Base-by-base conservation (phyloP, 345 rosid species). In the Clausena lansium region DNA sequence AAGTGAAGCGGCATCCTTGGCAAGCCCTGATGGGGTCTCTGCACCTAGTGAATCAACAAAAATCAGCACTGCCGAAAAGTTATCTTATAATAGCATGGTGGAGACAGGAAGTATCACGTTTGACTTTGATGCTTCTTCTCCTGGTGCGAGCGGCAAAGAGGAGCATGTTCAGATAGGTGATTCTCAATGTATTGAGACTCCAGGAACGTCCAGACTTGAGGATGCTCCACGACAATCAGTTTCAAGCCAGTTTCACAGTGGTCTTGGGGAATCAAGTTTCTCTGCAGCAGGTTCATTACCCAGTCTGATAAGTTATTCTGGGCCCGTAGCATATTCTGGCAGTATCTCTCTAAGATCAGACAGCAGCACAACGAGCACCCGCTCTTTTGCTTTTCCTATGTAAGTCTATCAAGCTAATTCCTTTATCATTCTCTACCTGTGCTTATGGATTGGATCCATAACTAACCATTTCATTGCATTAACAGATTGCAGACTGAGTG, bases 301-400 rank as follows among this genome's bases (percentile, higher is more conserved):
- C 27, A 89, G 94, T 45, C 87, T 85, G 45, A 88, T 88, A 81
- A 89, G 84, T 41, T 89, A 89, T 81, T 87, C 98, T 2, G 98
- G 94, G 35, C 89, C 87, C 1, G 85, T 91, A 52, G 82, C 93
- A 52, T 83, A 80, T 80, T 88, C 98, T 22, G 98, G 99, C 59
- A 92, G 90, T 74, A 84, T 93, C 70, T 96, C 98, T 19, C 88
- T 83, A 71, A 83, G 98, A 81, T 96, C 98, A 0, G 97, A 96
- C 72, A 91, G 97, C 90, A 96, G 99, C 88, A 88, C 97, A 17
- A 88, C 98, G 1, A 96, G 98, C 83, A 88, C 91, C 71, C 90
- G 95, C 76, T 96, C 99, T 36, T 96, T 96, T 20, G 97, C 99
- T 76, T 96, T 96, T 82, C 99, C 99, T 0, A 60, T 88, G 99